Evolutionary conservation across 495 filamentous ascomycete genomes (phyloP).

Genomic region (Neurospora tetraspora): DNA sequence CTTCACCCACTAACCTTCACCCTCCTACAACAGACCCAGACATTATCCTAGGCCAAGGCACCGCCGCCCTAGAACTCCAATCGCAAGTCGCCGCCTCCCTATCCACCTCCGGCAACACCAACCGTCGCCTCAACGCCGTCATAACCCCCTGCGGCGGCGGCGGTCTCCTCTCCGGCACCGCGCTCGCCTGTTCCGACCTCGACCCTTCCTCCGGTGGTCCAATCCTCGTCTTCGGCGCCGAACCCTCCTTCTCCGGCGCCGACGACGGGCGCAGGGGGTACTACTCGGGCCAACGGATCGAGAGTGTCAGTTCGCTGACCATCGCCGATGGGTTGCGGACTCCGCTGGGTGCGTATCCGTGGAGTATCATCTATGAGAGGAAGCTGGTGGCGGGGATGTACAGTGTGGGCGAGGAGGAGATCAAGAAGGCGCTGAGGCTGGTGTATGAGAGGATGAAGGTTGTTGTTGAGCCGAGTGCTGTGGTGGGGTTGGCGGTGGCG

Average conservation of each 20-base stretch:
- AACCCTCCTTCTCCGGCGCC: conserved; percentile 74
- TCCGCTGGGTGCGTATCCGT: conserved; percentile 67
- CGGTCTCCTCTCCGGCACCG: conserved; percentile 75
- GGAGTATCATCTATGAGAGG: conserved; percentile 67
- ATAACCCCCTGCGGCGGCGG: conserved; percentile 85
- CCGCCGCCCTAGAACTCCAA: conserved; percentile 72
- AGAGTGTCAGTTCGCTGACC: conserved; percentile 61
- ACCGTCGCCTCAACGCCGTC: conserved; percentile 54
- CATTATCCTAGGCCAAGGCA: conserved; percentile 88
- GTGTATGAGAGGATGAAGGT: conserved; percentile 88
- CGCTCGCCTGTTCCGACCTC: conserved; percentile 47
- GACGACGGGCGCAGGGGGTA: conserved; percentile 72
- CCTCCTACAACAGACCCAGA: conserved; percentile 48
- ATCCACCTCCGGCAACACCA: conserved; percentile 4
- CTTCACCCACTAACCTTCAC: background rate
- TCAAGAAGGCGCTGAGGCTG: conserved; percentile 63
- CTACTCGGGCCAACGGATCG: conserved; percentile 48
- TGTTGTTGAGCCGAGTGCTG: conserved; percentile 82
- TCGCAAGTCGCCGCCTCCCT: background rate
- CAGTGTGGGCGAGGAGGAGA: conserved; percentile 73
- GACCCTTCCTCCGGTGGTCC: conserved; percentile 36
- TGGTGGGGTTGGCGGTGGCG: conserved; percentile 72
- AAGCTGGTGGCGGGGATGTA: conserved; percentile 65
- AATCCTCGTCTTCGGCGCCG: conserved; percentile 76
- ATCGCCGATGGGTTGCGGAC: conserved; percentile 88